phyloP scores from a whole-genome alignment of 495 filamentous ascomycete genomes.

The Lepraria neglecta region DNA sequence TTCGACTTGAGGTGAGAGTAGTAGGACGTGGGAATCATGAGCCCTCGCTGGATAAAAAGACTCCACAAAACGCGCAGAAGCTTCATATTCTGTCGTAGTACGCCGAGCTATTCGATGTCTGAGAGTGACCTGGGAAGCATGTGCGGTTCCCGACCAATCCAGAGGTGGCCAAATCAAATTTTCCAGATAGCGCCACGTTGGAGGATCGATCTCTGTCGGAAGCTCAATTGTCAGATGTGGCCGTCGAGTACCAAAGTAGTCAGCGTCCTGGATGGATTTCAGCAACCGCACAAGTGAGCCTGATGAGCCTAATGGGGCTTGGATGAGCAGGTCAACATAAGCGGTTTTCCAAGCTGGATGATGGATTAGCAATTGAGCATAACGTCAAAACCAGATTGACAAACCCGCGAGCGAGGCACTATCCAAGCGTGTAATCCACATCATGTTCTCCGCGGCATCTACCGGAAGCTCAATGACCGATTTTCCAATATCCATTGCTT shows the following conservation, averaged over 20 bases:
- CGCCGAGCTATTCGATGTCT: slow-evolving; percentile 59
- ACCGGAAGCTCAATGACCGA: slow-evolving; percentile 63
- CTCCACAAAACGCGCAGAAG: slow-evolving; percentile 66
- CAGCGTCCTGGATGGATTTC: slow-evolving; percentile 62
- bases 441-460: slow-evolving; percentile 50
- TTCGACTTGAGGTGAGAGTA: slow-evolving; percentile 71
- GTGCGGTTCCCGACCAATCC: slow-evolving; percentile 32
- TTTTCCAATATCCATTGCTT: slow-evolving; percentile 37
- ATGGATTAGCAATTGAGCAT: slow-evolving; percentile 19
- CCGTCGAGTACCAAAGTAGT: slow-evolving; percentile 57
- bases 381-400: slow-evolving; percentile 26
- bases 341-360: slow-evolving; percentile 64
- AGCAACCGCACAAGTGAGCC: slow-evolving; percentile 69
- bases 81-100: slow-evolving; percentile 51
- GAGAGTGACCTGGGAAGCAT: slow-evolving; percentile 52
- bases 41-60: slow-evolving; percentile 69
- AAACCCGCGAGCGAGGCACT: slow-evolving; percentile 59
- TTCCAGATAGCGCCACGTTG: slow-evolving; percentile 54
- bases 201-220: slow-evolving; percentile 55
- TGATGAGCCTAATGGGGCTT: slow-evolving; percentile 59
- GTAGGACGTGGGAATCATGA: slow-evolving; percentile 59
- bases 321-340: slow-evolving; percentile 68
- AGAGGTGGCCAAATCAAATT: slow-evolving; percentile 58
- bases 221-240: slow-evolving; percentile 78
- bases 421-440: slow-evolving; percentile 73